Evolutionary conservation across 257 asterid species (phyloP), one percentile per base, ranked within the genome.

Genomic region (Ajuga chamaepitys): DNA sequence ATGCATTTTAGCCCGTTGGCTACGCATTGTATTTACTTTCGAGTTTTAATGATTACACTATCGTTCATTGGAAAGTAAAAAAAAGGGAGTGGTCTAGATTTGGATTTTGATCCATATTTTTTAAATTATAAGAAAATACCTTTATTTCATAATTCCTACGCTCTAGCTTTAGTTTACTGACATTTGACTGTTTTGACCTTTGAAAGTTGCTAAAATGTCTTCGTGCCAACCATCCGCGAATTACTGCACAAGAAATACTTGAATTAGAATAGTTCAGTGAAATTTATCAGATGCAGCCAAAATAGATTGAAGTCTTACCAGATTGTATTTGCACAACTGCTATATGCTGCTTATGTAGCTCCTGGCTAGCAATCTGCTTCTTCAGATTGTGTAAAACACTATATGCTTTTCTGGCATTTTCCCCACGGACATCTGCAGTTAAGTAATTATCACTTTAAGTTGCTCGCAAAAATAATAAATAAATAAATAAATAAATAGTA

Each of bases 221-320:
- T 69, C 91, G 80, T 50, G 85, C 87, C 82, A 89, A 81, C 86
- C 88, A 86, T 26, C 95, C 95, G 71, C 98, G 97, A 66, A 87
- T 71, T 40, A 64, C 98, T 92, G 88, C 79, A 77, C 24, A 70
- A 68, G 52, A 60, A 59, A 30, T 32, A 46, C 51, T 46, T 34
- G 14, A 30, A 58, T 67, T 21, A 53, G 5, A 30, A 58, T 41
- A 28, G 55, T 17, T 52, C 35, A 37, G 65, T 38, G 11, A 48
- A n/a, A 30, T 30, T 0, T 66, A 30, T 66, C 66, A 62, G 58
- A 34, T 12, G 53, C 68, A 32, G 44, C 12, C 26, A 67, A 26
- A 20, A 52, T 42, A 57, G 26, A 28, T 71, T 52, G 60, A 64
- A 70, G 37, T 11, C 53, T 72, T 81, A 89, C 98, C 87, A 51